Conservation (phyloP, 202 grass and related monocot genomes). For the Setaria italica region DNA sequence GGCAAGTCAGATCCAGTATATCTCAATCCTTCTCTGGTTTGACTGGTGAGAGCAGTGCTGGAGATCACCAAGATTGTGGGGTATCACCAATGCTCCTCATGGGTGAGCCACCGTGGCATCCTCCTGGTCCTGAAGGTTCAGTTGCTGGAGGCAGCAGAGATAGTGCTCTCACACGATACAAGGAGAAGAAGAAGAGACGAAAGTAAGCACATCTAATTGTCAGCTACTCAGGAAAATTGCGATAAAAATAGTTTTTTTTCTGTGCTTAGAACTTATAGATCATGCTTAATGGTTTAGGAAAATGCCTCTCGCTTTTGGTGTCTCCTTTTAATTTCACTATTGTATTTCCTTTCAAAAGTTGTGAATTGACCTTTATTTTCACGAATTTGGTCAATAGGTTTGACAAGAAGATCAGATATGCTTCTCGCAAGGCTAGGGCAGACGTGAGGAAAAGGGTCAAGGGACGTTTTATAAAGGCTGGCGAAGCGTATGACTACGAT, state of each 20-base stretch:
- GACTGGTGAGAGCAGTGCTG: conserved; percentile 87
- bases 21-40: conserved; percentile 87
- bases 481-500: conserved; percentile 98
- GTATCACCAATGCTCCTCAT: conserved; percentile 69
- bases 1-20: conserved; percentile 66
- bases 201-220: conserved; percentile 66
- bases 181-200: conserved; percentile 90
- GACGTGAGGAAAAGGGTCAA: conserved; percentile 93
- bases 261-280: conserved; percentile 14
- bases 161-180: conserved; percentile 84
- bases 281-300: neutral
- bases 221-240: neutral
- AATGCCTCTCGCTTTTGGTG: neutral
- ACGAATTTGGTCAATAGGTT: conserved; percentile 64
- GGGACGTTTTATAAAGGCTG: conserved; percentile 91
- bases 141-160: conserved; percentile 67
- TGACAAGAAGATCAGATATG: conserved; percentile 99
- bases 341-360: conserved; percentile 3
- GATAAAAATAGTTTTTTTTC: neutral
- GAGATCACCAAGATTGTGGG: conserved; percentile 85
- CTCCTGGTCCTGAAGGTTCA: conserved; percentile 62
- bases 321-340: neutral
- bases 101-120: conserved; percentile 73
- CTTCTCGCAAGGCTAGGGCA: conserved; percentile 95
- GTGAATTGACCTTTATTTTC: conserved; percentile 26